Conservation (phyloP, 306 rosid genomes). For the Trifolium repens region DNA sequence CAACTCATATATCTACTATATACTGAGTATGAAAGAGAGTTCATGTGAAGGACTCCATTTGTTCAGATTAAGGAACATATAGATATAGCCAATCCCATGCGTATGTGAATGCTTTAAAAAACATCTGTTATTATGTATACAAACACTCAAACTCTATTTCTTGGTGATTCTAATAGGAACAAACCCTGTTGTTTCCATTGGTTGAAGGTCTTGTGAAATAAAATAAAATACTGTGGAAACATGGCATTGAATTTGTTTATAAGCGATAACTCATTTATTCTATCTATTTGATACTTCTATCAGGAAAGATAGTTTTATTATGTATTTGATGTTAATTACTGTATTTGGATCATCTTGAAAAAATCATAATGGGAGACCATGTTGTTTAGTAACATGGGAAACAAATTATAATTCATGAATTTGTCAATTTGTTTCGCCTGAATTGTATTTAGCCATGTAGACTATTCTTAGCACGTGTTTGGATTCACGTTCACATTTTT, state of each 20-base stretch:
- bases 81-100: neutral
- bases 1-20: neutral
- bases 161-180: neutral
- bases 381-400: no score
- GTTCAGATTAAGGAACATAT: neutral
- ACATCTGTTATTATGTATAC: neutral
- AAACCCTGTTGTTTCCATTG: neutral
- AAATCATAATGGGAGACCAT: no score
- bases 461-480: no score
- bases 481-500: no score
- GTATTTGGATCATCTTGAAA: no score
- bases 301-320: no score
- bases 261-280: no score
- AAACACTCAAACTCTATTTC: neutral
- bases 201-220: neutral
- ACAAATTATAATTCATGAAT: no score
- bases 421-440: no score
- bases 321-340: no score
- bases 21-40: neutral
- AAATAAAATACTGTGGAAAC: neutral
- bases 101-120: neutral
- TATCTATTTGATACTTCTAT: no score
- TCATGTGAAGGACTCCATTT: conserved; percentile 1
- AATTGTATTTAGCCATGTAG: no score
- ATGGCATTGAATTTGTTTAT: neutral